phyloP scores from a whole-genome alignment of 306 rosid species.

The Spatholobus suberectus region DNA sequence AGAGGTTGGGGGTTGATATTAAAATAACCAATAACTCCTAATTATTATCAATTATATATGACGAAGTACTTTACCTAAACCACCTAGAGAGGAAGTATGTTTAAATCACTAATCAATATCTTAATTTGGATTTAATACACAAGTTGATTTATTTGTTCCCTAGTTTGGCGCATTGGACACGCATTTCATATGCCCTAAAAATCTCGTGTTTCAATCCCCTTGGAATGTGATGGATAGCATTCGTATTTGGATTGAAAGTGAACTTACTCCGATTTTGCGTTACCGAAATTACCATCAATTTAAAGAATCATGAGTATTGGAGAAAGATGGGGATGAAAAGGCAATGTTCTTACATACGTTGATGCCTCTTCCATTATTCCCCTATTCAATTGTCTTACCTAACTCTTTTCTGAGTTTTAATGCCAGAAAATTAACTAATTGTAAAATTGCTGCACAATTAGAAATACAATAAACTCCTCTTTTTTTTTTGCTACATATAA shows the following conservation, averaged over 20 bases:
- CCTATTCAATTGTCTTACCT: constrained; percentile 27
- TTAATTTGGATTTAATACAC: constrained; percentile 32
- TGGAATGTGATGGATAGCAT: constrained; percentile 20
- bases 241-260: constrained; percentile 23
- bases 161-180: constrained; percentile 31
- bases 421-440: constrained; percentile 3
- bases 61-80: constrained; percentile 29
- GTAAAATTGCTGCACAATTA: not conserved
- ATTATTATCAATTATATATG: constrained; percentile 23
- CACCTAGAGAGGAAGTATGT: constrained; percentile 9
- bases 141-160: constrained; percentile 39
- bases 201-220: constrained; percentile 1
- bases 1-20: not conserved
- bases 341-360: constrained; percentile 17
- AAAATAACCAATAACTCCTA: not conserved
- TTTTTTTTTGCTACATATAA: no score
- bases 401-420: not conserved
- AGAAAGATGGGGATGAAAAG: constrained; percentile 12
- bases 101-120: constrained; percentile 32
- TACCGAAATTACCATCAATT: constrained; percentile 15
- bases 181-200: constrained; percentile 29
- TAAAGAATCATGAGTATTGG: not conserved
- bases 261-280: constrained; percentile 37
- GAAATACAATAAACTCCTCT: not conserved
- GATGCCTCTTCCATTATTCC: constrained; percentile 14